These are phyloP conservation scores for Adansonia madagascariensis DNA, from an alignment of 441 rosid species.

Conservation along the genomic window DNA sequence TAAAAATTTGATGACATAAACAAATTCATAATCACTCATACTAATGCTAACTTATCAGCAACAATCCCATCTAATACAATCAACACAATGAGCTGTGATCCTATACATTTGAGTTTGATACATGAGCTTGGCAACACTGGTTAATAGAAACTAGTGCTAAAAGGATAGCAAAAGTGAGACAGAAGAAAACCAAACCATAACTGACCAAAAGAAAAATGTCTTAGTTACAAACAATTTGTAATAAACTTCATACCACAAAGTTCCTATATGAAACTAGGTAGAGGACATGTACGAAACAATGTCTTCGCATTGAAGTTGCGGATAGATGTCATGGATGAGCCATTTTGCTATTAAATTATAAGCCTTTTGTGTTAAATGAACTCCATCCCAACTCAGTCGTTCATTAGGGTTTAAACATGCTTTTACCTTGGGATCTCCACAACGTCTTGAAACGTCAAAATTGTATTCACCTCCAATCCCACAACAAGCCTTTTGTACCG, in stretches of 20 bases:
- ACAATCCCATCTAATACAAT: too few species aligned
- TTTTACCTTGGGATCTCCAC: constrained; percentile 32
- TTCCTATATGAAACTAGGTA: neutral
- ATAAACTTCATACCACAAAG: neutral
- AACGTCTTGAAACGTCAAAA: constrained; percentile 27
- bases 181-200: too few species aligned
- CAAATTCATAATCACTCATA: too few species aligned
- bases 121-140: too few species aligned
- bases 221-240: too few species aligned
- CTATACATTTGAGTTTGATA: too few species aligned
- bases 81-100: too few species aligned
- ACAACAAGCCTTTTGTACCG: constrained; percentile 46
- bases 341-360: constrained; percentile 36
- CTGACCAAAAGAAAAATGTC: too few species aligned
- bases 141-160: too few species aligned
- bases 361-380: constrained; percentile 45
- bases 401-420: constrained; percentile 35
- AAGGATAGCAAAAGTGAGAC: too few species aligned
- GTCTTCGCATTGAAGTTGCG: constrained; percentile 33
- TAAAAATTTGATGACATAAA: too few species aligned
- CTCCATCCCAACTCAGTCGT: constrained; percentile 47
- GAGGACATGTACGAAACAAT: neutral
- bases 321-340: constrained; percentile 32
- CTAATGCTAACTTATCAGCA: too few species aligned
- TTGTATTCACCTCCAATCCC: constrained; percentile 44